Evolutionary conservation across 176 grass and related monocot species (phyloP).

Genomic region (Secale cereale): DNA sequence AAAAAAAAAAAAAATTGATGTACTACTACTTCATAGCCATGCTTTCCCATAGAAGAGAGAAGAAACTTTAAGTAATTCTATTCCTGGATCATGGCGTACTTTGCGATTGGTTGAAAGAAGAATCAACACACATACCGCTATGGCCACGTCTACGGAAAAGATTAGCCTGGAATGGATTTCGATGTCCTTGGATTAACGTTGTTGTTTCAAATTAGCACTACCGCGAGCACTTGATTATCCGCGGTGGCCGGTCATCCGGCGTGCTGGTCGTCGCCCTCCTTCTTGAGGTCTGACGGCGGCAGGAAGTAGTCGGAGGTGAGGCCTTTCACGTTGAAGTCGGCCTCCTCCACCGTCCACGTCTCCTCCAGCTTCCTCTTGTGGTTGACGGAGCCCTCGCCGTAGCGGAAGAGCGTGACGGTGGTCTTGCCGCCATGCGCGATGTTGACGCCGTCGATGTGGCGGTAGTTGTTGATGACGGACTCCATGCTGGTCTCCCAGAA

Average conservation of each 20-base stretch:
- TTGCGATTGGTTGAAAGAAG: not conserved
- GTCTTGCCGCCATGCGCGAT: constrained; percentile 87
- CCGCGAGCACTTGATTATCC: not conserved
- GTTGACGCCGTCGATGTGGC: constrained; percentile 80
- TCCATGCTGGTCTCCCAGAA: constrained; percentile 99
- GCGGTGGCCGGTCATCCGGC: not conserved
- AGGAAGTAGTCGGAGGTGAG: constrained; percentile 69
- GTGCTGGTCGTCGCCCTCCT: constrained; percentile 36
- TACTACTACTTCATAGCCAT: no score
- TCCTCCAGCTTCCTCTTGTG: constrained; percentile 97
- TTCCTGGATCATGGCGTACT: no score
- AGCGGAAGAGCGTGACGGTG: constrained; percentile 72
- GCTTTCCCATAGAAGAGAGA: no score
- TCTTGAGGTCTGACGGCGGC: constrained; percentile 69
- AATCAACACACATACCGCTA: not conserved
- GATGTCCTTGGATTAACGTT: not conserved
- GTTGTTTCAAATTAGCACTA: not conserved
- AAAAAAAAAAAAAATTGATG: no score
- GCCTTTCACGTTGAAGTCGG: constrained; percentile 81
- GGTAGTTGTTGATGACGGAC: constrained; percentile 85
- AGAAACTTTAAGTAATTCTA: no score
- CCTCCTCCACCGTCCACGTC: constrained; percentile 93
- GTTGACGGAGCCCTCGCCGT: constrained; percentile 92
- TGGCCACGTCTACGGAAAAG: constrained; percentile 2
- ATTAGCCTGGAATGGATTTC: not conserved